Base-by-base conservation (phyloP, 768 basidiomycete genomes). In the Coprinopsis cinerea region DNA sequence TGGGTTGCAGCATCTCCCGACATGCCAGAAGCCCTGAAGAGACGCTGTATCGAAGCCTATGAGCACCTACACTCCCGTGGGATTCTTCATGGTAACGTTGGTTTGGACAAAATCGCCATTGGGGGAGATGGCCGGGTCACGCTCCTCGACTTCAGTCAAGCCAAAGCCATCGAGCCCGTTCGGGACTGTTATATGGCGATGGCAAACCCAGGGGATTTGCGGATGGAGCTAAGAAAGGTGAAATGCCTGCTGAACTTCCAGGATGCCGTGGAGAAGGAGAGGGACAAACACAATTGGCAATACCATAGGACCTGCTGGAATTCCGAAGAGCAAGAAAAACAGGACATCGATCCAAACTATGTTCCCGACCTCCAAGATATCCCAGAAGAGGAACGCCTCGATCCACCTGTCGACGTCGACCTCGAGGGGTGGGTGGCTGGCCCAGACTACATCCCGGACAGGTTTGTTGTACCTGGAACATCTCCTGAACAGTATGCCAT, bases 1-100 rank as follows among this genome's bases (percentile, higher is more conserved):
- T 83, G 83, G 81, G 72, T 81, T 52, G 75, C 82, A 54, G 78
- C 83, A 13, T 77, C 73, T 3, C 61, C 73, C 2, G 71, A 68
- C 36, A 83, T 85, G 81, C 79, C 82, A 2, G 55, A 65, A 17
- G 55, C 70, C 10, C 62, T 82, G 47, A 84, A 84, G 61, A 67
- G 74, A 48, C 67, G 67, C 26, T 74, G 77, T 49, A 60, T 85
- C 9, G 67, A 68, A 2, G 76, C 81, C 9, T 77, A 76, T 53
- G 62, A 70, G 48, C 68, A 72, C 53, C 59, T 80, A 10, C 78
- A 80, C 55, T 63, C 65, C 2, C 65, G 61, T 14, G 76, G 76
- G 1, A 69, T 80, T 40, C 66, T 72, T 26, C 78, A 79, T 40
- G 74, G 76, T 14, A 72, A 71, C 53, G 62, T 73, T 0, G 71